These are phyloP conservation scores for Candida sphagnicola DNA, from an alignment of 805 yeast species.

Conservation along the genomic window DNA sequence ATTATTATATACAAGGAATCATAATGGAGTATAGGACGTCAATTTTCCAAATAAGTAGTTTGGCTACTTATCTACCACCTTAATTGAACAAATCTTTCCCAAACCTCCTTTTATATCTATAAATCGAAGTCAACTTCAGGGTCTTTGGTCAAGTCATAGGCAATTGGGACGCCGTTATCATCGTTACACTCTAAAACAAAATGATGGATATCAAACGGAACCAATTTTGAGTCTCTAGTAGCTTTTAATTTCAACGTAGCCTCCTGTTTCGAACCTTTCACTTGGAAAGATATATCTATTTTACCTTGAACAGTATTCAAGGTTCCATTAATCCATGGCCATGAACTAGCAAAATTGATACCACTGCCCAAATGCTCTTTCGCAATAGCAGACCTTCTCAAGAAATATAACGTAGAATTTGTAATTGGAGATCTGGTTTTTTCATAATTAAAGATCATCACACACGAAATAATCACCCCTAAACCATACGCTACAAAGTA, in stretches of 20 bases:
- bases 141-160: constrained; percentile 9
- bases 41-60: too few relatives aligned
- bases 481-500: constrained; percentile 47
- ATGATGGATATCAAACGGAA: constrained; percentile 37
- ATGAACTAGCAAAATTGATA: constrained; percentile 65
- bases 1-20: constrained; percentile 1
- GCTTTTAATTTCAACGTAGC: constrained; percentile 66
- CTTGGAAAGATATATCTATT: constrained; percentile 68
- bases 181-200: constrained; percentile 25
- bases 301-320: constrained; percentile 80
- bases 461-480: constrained; percentile 36
- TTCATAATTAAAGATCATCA: constrained; percentile 85
- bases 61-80: too few relatives aligned
- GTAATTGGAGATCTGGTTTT: constrained; percentile 87
- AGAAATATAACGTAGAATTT: constrained; percentile 77
- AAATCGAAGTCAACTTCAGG: constrained; percentile 9
- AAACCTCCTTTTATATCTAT: too few relatives aligned
- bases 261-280: constrained; percentile 58
- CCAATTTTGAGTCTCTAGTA: constrained; percentile 55
- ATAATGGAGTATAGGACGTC: not conserved
- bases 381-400: constrained; percentile 71
- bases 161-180: constrained; percentile 14
- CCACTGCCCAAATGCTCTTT: constrained; percentile 65
- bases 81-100: too few relatives aligned
- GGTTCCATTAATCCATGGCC: constrained; percentile 89